Conservation (phyloP, 1,139 yeast genomes). For the Kluyveromyces sp. region DNA sequence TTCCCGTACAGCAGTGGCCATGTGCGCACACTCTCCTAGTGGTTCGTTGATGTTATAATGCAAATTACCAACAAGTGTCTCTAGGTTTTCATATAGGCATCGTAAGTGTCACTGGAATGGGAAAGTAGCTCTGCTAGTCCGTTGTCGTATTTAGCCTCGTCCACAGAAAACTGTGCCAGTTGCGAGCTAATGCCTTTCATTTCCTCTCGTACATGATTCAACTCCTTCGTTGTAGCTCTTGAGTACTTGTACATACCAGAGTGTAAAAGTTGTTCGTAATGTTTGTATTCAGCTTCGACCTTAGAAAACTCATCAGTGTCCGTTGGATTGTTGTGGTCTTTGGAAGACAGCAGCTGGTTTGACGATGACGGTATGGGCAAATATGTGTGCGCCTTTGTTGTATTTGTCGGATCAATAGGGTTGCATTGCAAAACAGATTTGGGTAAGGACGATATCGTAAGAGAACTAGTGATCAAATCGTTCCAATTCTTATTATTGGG, state of each 20-base stretch:
- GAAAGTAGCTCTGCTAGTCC: constrained; percentile 45
- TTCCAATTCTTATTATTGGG: constrained; percentile 70
- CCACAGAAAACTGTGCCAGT: constrained; percentile 44
- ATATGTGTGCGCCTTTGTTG: constrained; percentile 50
- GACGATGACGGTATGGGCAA: constrained; percentile 56
- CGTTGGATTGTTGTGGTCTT: constrained; percentile 26
- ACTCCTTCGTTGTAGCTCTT: constrained; percentile 54
- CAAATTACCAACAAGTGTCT: constrained; percentile 58
- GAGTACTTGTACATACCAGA: constrained; percentile 58
- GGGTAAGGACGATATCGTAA: constrained; percentile 50
- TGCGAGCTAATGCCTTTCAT: constrained; percentile 36
- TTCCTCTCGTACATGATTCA: constrained; percentile 48
- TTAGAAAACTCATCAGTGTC: constrained; percentile 34
- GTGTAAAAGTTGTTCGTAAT: constrained; percentile 48
- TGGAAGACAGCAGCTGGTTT: constrained; percentile 26
- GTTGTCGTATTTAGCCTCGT: constrained; percentile 41
- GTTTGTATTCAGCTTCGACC: constrained; percentile 37
- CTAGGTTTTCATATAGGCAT: constrained; percentile 63
- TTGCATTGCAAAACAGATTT: constrained; percentile 45
- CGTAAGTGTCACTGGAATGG: constrained; percentile 73
- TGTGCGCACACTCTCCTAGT: constrained; percentile 72
- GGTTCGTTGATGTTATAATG: constrained; percentile 78
- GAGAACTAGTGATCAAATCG: constrained; percentile 42
- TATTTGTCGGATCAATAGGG: constrained; percentile 45
- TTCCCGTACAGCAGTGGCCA: constrained; percentile 58